phyloP scores from a whole-genome alignment of 78 protist species.

The Cyanophora paradoxa region DNA sequence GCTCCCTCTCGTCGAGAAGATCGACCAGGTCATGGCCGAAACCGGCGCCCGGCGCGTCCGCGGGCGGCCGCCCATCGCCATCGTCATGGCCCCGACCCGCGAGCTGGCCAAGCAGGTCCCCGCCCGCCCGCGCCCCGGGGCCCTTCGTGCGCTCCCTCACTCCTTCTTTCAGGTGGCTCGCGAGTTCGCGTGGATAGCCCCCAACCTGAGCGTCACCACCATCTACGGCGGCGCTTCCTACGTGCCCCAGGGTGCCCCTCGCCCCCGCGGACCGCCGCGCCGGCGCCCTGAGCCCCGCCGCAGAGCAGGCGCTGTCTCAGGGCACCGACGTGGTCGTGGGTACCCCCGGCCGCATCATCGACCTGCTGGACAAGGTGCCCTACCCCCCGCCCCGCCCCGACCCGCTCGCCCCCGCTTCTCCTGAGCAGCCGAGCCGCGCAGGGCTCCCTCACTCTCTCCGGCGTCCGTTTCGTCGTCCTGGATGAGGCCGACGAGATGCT shows the following conservation, averaged over 20 bases:
- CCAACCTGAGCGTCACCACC: neutral
- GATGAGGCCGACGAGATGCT: conserved; percentile 62
- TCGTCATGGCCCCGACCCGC: conserved; percentile 48
- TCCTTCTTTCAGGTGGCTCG: neutral
- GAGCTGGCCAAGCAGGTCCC: conserved; percentile 51
- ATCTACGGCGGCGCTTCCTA: neutral
- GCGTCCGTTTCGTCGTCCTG: conserved; percentile 8
- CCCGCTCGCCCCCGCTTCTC: too few relatives aligned
- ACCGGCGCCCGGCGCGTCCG: neutral
- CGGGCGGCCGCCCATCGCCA: conserved; percentile 4
- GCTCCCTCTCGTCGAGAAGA: conserved; percentile 23
- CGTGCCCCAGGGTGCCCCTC: neutral
- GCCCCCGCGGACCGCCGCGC: too few relatives aligned
- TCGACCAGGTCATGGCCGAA: neutral
- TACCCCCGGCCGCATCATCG: conserved; percentile 49
- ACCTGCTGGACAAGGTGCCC: conserved; percentile 8
- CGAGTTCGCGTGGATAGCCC: neutral
- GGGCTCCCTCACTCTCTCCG: neutral
- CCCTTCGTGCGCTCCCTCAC: neutral
- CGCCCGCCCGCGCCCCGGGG: neutral
- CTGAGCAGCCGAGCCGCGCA: too few relatives aligned
- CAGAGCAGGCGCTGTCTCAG: too few relatives aligned
- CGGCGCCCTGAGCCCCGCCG: too few relatives aligned
- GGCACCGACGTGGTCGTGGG: conserved; percentile 33
- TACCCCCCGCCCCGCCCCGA: too few relatives aligned